Evolutionary conservation across 2,329 filamentous ascomycete genomes (phyloP).

Genomic region (Epichloe glyceriae): DNA sequence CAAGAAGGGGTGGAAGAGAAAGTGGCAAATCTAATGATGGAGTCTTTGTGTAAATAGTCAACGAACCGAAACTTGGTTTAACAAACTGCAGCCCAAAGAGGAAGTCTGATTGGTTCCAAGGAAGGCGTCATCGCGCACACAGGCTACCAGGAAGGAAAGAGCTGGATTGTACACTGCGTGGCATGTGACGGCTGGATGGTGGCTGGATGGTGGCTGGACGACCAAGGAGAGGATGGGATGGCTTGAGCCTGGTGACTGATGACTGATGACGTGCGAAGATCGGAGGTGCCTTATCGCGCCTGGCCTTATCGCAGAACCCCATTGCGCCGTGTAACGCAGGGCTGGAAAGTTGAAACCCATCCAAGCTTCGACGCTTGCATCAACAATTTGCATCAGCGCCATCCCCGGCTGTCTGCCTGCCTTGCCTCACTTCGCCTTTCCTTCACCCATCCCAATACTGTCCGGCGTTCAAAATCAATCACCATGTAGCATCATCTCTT

Average conservation of each 20-base stretch:
- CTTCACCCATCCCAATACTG: background rate
- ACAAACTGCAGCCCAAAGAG: background rate
- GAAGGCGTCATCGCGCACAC: background rate
- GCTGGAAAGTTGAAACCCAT: too few relatives aligned
- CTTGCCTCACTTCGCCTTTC: background rate
- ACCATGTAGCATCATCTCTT: conserved; percentile 5
- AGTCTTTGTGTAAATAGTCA: background rate
- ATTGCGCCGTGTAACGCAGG: background rate
- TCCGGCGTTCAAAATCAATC: background rate
- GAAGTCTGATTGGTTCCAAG: background rate
- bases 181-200: background rate
- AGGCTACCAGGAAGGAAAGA: background rate
- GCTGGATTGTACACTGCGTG: background rate
- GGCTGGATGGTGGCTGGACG: background rate
- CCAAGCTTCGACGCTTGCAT: too few relatives aligned
- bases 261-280: background rate
- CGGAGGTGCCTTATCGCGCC: background rate
- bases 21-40: background rate
- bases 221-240: too few relatives aligned
- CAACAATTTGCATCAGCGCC: background rate
- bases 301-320: background rate
- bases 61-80: background rate
- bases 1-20: background rate
- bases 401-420: background rate
- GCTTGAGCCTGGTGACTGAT: background rate